phyloP scores from a whole-genome alignment of 2,329 filamentous ascomycete species.

The Penicillium occitanis region DNA sequence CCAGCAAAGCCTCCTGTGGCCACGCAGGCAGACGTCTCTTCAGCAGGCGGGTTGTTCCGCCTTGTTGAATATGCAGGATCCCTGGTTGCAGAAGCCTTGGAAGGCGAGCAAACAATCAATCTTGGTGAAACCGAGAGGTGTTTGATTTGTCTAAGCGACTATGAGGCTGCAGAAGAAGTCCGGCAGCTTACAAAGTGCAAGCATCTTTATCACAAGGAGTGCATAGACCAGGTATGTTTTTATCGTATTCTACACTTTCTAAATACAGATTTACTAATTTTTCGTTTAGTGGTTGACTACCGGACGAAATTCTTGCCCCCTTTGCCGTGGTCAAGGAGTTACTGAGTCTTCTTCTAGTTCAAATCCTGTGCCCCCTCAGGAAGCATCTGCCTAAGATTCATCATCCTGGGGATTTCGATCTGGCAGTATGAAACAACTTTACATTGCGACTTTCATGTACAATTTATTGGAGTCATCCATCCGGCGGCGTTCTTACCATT shows the following conservation, averaged over 20 bases:
- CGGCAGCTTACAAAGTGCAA: slow-evolving; percentile 62
- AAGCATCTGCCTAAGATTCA: slow-evolving; percentile 7
- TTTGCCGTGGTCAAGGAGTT: slow-evolving; percentile 45
- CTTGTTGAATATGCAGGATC: slow-evolving; percentile 47
- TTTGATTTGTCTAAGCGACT: slow-evolving; percentile 66
- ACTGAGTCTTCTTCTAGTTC: slow-evolving; percentile 33
- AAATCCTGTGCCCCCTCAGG: slow-evolving; percentile 17
- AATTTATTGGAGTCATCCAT: slow-evolving; percentile 17
- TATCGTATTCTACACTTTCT: background rate
- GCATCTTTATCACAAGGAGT: slow-evolving; percentile 67
- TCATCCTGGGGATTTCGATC: background rate
- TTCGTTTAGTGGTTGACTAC: slow-evolving; percentile 20
- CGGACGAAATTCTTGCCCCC: slow-evolving; percentile 41
- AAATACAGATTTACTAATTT: background rate
- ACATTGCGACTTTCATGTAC: slow-evolving; percentile 14
- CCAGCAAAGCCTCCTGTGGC: slow-evolving; percentile 69
- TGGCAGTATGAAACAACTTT: background rate
- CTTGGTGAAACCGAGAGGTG: slow-evolving; percentile 57
- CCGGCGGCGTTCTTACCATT: slow-evolving; percentile 15
- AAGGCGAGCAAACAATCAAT: slow-evolving; percentile 38
- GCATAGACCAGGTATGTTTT: slow-evolving; percentile 64
- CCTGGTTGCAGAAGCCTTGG: slow-evolving; percentile 50
- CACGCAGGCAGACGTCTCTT: slow-evolving; percentile 62
- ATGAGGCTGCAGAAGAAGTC: slow-evolving; percentile 61
- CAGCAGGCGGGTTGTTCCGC: slow-evolving; percentile 61